phyloP scores from a whole-genome alignment of 176 grass and related monocot genomes.

The Carex pumila region DNA sequence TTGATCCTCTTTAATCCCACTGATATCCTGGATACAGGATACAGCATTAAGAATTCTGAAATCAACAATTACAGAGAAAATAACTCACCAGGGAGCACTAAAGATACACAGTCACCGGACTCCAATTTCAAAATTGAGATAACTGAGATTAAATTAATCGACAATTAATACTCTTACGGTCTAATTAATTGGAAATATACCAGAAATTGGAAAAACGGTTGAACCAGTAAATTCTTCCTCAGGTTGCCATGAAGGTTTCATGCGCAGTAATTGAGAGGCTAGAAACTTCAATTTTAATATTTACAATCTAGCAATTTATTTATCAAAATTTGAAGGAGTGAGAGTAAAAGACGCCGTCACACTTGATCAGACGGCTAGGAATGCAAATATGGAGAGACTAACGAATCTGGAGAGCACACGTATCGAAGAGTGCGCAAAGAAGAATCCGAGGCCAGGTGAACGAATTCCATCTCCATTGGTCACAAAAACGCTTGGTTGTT shows the following conservation, averaged over 20 bases:
- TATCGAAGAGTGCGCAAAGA: constrained; percentile 42
- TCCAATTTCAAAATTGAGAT: constrained; percentile 18
- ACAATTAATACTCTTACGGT: neutral
- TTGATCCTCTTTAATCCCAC: constrained; percentile 55
- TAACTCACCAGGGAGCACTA: constrained; percentile 17
- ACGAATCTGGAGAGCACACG: constrained; percentile 72
- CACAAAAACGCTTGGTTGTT: constrained; percentile 26
- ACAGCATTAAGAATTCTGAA: constrained; percentile 11
- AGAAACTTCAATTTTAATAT: constrained; percentile 42
- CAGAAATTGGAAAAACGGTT: constrained; percentile 60
- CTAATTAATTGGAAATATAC: constrained; percentile 11
- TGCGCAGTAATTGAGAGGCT: constrained; percentile 47
- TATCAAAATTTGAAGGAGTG: no score
- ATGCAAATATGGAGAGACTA: constrained; percentile 6
- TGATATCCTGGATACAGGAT: constrained; percentile 53
- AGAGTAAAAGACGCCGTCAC: no score
- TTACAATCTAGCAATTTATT: neutral
- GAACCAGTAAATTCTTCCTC: constrained; percentile 38
- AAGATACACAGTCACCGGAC: constrained; percentile 34
- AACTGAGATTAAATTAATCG: neutral
- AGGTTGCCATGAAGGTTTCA: constrained; percentile 41
- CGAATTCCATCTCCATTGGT: constrained; percentile 55
- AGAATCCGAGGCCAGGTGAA: constrained; percentile 45
- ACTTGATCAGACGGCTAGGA: constrained; percentile 1
- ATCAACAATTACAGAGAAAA: constrained; percentile 14